A percentile compares a stretch with the other conserved stretches of the same genome.
phyloP scores from a whole-genome alignment of 306 rosid species.

The Dryas octopetala region DNA sequence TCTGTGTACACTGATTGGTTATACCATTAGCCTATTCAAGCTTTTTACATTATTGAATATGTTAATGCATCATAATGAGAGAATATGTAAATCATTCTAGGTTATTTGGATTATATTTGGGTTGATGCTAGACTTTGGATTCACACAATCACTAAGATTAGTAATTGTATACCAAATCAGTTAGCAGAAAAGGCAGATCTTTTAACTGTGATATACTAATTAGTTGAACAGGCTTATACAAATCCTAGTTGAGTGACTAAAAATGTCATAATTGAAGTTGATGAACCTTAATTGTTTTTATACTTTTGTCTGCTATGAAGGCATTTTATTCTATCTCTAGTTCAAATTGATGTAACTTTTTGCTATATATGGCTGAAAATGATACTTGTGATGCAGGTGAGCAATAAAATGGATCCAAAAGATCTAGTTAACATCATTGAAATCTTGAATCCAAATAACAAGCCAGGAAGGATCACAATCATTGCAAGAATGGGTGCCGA shows the following conservation, averaged over 20 bases:
- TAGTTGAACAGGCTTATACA: not conserved
- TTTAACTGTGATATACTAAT: too few species aligned
- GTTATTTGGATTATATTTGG: not conserved
- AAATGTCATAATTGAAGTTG: not conserved
- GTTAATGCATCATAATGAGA: not conserved
- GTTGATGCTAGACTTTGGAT: not conserved
- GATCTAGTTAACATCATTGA: constrained; percentile 65
- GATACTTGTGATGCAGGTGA: constrained; percentile 47
- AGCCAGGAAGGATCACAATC: constrained; percentile 67
- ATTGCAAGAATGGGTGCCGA: constrained; percentile 80
- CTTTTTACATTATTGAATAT: not conserved
- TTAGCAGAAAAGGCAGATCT: too few species aligned
- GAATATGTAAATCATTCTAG: not conserved
- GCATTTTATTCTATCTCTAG: not conserved
- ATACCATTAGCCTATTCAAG: not conserved
- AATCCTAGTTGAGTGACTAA: not conserved
- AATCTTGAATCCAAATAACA: constrained; percentile 65
- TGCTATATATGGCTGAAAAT: constrained; percentile 1
- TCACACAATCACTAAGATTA: not conserved
- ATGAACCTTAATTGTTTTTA: not conserved
- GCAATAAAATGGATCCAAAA: constrained; percentile 78
- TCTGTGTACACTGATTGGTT: not conserved
- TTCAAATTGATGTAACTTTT: not conserved
- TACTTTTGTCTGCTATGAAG: too few species aligned
- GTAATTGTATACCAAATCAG: not conserved